Evolutionary conservation across 164 flowering plant genomes (phyloP).

Genomic region (Aristolochia contorta): DNA sequence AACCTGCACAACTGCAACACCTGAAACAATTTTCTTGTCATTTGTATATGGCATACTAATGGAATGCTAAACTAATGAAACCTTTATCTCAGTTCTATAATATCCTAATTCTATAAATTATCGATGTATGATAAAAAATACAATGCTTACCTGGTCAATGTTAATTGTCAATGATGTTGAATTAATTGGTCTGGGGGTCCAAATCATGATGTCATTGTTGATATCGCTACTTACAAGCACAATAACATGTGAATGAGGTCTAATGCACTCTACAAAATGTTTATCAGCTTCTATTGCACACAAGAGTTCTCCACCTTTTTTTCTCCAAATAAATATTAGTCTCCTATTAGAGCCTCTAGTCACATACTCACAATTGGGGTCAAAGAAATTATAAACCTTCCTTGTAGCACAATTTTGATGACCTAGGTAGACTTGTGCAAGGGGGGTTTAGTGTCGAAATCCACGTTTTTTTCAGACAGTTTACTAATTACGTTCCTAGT

Average conservation of each 20-base stretch:
- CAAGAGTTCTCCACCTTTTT: conserved; percentile 66
- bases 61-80: too few relatives aligned
- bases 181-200: conserved; percentile 70
- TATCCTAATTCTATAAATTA: too few relatives aligned
- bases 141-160: conserved; percentile 48
- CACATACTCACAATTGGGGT: conserved; percentile 82
- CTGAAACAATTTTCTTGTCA: too few relatives aligned
- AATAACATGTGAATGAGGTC: conserved; percentile 70
- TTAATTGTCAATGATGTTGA: conserved; percentile 51
- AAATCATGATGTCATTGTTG: conserved; percentile 70
- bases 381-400: conserved; percentile 85
- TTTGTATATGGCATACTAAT: too few relatives aligned
- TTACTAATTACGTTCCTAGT: conserved; percentile 49
- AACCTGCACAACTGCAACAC: too few relatives aligned
- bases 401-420: conserved; percentile 71
- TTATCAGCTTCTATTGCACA: conserved; percentile 89
- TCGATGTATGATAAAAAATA: background rate
- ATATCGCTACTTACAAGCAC: conserved; percentile 89
- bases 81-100: too few relatives aligned
- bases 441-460: conserved; percentile 31
- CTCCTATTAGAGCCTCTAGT: conserved; percentile 97
- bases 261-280: conserved; percentile 73
- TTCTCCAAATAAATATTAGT: conserved; percentile 89
- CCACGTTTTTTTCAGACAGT: conserved; percentile 22
- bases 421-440: conserved; percentile 66